phyloP scores from a whole-genome alignment of 2,329 filamentous ascomycete species.

The Dissoconium aciculare region DNA sequence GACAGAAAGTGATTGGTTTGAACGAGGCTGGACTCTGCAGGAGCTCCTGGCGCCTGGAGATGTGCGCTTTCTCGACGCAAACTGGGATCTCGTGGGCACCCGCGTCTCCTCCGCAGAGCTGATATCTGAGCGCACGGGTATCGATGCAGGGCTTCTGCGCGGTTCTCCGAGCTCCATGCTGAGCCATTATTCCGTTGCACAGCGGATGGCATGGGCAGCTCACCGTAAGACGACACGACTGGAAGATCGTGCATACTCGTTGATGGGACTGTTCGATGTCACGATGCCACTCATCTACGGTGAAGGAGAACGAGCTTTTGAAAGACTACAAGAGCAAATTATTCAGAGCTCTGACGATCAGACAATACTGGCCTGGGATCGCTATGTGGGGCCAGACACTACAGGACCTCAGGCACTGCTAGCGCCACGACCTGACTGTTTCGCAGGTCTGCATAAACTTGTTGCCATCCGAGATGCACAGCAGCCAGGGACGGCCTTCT shows the following conservation, averaged over 20 bases:
- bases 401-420: background rate
- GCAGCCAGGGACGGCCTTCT: background rate
- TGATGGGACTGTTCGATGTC: conserved; percentile 31
- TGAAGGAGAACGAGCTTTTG: conserved; percentile 15
- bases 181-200: background rate
- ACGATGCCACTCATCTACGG: conserved; percentile 33
- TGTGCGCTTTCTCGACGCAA: conserved; percentile 4
- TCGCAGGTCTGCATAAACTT: background rate
- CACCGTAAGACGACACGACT: conserved; percentile 7
- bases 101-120: background rate
- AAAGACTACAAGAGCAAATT: conserved; percentile 23
- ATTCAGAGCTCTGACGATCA: conserved; percentile 4
- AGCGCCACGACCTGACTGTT: background rate
- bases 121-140: background rate
- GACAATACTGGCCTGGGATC: conserved; percentile 5
- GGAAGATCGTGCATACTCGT: conserved; percentile 33
- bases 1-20: conserved; percentile 5
- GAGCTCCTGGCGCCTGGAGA: conserved; percentile 6
- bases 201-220: conserved; percentile 7
- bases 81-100: conserved; percentile 1
- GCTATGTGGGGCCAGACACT: background rate
- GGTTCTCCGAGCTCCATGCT: background rate
- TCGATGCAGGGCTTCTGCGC: background rate
- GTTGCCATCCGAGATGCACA: background rate
- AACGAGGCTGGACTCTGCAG: conserved; percentile 4